Evolutionary conservation across 495 filamentous ascomycete genomes (phyloP), one percentile per base, ranked within the genome.

Genomic region (Rhizodiscina lignyota): DNA sequence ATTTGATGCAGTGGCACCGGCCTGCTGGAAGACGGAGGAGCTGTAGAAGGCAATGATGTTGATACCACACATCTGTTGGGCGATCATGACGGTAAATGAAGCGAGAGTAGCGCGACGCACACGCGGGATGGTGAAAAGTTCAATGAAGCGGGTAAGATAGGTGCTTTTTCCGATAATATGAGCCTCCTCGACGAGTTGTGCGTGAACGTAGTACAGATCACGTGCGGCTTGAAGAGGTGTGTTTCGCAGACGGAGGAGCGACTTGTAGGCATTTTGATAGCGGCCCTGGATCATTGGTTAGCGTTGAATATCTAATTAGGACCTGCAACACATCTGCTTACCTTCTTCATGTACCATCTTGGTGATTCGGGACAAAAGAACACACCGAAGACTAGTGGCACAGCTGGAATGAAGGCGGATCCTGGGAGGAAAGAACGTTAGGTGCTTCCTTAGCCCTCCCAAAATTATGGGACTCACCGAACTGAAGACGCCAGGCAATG

Each of bases 291-390:
- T 72, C 39, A 79, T 32, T 13, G 13, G n/a, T n/a, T n/a, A n/a
- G n/a, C n/a, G n/a, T n/a, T n/a, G n/a, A n/a, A n/a, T n/a, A 27
- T 13, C 24, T 27, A 27, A 27, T 13, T 6, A 27, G 6, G 8
- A 6, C 24, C 6, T 27, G 24, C 13, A 8, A 27, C 8, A 6
- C 8, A 27, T 13, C 24, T 27, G 24, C 13, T 27, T 8, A 8
- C 24, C 6, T 27, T 13, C 24, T 27, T 6, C 13, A 27, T 68
- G 37, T 62, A 68, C 74, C 74, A 78, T 29, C 75, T 66, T 16
- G 77, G 77, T 11, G 74, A 78, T 50, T 79, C 74, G 5, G 81
- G 81, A 48, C 78, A 83, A 40, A 80, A 66, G 49, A 67, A 83
- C 40, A 84, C 68, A 19, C 76, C 67, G 16, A 70, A 18, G 1